Evolutionary conservation across 169 alveolate species (phyloP).

Genomic region (Eimeria brunetti): DNA sequence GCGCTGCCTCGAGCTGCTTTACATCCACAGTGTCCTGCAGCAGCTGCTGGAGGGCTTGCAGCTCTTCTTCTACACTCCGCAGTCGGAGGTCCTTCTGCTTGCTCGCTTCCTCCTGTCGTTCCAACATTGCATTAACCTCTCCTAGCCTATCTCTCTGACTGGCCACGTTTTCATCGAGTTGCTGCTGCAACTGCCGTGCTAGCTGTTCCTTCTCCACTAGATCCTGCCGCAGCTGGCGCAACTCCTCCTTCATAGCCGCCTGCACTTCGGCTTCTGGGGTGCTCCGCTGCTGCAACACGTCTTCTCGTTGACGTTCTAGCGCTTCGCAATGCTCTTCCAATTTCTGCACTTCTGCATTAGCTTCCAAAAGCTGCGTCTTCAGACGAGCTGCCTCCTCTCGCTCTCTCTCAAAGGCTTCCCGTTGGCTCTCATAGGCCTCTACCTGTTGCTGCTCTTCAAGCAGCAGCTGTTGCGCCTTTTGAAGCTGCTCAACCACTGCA

Average conservation of each 20-base stretch:
- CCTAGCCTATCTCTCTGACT: constrained; percentile 63
- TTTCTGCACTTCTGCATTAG: constrained; percentile 5
- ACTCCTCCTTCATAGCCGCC: constrained; percentile 51
- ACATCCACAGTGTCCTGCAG: constrained; percentile 68
- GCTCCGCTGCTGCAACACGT: constrained; percentile 29
- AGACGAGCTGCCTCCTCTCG: constrained; percentile 17
- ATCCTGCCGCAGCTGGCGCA: constrained; percentile 14
- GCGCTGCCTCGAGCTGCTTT: constrained; percentile 67
- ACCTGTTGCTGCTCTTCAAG: constrained; percentile 32
- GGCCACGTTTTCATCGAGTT: constrained; percentile 55
- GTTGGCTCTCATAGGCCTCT: constrained; percentile 30
- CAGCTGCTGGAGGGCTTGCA: constrained; percentile 68
- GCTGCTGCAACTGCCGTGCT: constrained; percentile 52
- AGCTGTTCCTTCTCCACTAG: constrained; percentile 32
- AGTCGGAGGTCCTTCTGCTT: constrained; percentile 60
- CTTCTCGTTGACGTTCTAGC: constrained; percentile 27
- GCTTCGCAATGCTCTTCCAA: constrained; percentile 25
- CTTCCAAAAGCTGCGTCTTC: constrained; percentile 1
- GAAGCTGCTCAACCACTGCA: constrained; percentile 38
- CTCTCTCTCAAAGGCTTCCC: constrained; percentile 24
- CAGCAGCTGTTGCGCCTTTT: constrained; percentile 61
- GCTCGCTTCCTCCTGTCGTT: constrained; percentile 69
- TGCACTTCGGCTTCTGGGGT: constrained; percentile 45
- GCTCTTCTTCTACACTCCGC: constrained; percentile 66
- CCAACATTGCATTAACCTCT: constrained; percentile 66